These are phyloP conservation scores for Phytophthora hybrid DNA, from an alignment of 352 stramenopile genomes.

Conservation along the genomic window DNA sequence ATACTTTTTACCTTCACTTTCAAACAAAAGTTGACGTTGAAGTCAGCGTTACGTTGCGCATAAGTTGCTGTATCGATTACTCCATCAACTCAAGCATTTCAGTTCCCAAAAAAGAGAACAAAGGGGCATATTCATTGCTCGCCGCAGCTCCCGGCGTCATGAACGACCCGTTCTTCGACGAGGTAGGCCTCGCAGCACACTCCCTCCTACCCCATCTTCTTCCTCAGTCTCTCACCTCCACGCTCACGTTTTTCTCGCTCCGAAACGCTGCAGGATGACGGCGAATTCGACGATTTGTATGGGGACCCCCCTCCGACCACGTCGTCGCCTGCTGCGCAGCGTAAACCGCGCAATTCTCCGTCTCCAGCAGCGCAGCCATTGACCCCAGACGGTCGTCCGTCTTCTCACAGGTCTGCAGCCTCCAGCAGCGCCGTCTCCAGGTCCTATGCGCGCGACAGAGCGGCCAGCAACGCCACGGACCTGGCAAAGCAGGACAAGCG, in stretches of 20 bases:
- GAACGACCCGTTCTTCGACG: conserved; percentile 51
- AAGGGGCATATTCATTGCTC: background rate
- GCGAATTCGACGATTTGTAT: conserved; percentile 84
- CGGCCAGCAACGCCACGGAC: conserved; percentile 33
- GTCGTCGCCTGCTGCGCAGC: conserved; percentile 4
- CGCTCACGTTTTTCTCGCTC: conserved; percentile 7
- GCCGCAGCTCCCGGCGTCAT: conserved; percentile 21
- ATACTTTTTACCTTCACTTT: too few species aligned
- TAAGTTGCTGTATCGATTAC: background rate
- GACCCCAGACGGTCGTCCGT: conserved; percentile 6
- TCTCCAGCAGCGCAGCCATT: background rate
- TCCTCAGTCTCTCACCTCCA: conserved; percentile 10
- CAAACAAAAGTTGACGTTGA: background rate
- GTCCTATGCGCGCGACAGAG: conserved; percentile 36
- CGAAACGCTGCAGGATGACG: conserved; percentile 57
- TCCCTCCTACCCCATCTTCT: background rate
- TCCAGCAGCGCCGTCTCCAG: conserved; percentile 36
- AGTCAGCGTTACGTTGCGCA: background rate
- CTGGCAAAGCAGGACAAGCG: conserved; percentile 20
- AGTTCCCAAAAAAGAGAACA: conserved; percentile 20
- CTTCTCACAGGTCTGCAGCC: conserved; percentile 20
- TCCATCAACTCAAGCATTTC: background rate
- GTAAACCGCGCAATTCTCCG: conserved; percentile 16
- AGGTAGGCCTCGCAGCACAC: conserved; percentile 18
- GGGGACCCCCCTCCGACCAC: conserved; percentile 30